Conservation (phyloP, 2,329 filamentous ascomycete genomes). For the Curvularia lunata region DNA sequence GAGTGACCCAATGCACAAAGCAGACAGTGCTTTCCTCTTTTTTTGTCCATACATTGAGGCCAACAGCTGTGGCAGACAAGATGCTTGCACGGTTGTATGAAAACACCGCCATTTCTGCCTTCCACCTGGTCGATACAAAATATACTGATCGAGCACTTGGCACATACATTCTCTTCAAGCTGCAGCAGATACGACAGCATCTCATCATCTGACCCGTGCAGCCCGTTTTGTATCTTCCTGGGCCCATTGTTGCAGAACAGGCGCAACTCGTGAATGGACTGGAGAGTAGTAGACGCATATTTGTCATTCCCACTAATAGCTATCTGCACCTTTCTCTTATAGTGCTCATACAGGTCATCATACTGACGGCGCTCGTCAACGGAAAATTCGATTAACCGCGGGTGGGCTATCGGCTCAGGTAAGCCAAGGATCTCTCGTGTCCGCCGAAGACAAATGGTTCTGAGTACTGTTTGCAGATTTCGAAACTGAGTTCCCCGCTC, state of each 20-base stretch:
- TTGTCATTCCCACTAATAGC: constrained; percentile 10
- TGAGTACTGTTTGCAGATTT: constrained; percentile 16
- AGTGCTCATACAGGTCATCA: constrained; percentile 9
- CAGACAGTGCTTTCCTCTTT: neutral
- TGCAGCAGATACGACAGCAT: constrained; percentile 13
- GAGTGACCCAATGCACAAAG: constrained; percentile 7
- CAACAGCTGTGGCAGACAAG: constrained; percentile 16
- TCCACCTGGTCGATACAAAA: constrained; percentile 5
- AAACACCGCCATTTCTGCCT: constrained; percentile 3
- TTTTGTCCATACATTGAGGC: constrained; percentile 1
- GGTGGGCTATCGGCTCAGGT: constrained; percentile 10
- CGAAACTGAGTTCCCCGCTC: constrained; percentile 1
- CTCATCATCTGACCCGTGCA: constrained; percentile 11
- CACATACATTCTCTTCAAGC: constrained; percentile 7
- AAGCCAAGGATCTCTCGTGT: constrained; percentile 15
- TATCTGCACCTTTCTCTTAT: constrained; percentile 12
- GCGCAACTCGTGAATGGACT: constrained; percentile 21
- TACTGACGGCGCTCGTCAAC: constrained; percentile 2
- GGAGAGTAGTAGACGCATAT: constrained; percentile 10
- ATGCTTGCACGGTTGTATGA: constrained; percentile 10
- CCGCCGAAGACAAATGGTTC: constrained; percentile 19
- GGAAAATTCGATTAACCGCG: constrained; percentile 5
- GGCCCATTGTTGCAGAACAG: constrained; percentile 27
- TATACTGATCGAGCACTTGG: constrained; percentile 4
- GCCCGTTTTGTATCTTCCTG: constrained; percentile 1